Conservation (phyloP, 768 basidiomycete genomes). For the Collybiopsis luxurians region DNA sequence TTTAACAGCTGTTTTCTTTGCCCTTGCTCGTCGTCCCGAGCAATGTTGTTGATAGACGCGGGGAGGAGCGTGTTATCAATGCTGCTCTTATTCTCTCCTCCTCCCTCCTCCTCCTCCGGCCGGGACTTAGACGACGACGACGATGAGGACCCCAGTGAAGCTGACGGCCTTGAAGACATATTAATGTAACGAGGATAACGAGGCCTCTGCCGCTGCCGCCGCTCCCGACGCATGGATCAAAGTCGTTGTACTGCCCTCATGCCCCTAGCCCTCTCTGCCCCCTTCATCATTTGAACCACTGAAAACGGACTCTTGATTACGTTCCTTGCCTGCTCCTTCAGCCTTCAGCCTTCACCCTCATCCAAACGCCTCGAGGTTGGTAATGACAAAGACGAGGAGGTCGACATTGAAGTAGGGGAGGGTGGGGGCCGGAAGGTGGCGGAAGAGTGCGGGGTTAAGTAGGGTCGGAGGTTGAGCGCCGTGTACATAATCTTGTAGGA, state of each 20-base stretch:
- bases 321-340: constrained; percentile 48
- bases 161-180: too few relatives aligned
- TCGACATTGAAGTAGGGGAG: constrained; percentile 65
- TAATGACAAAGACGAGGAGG: constrained; percentile 56
- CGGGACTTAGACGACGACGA: too few relatives aligned
- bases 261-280: constrained; percentile 48
- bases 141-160: too few relatives aligned
- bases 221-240: too few relatives aligned
- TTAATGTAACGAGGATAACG: too few relatives aligned
- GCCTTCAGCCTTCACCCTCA: constrained; percentile 50
- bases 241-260: too few relatives aligned
- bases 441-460: constrained; percentile 31
- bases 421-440: constrained; percentile 62
- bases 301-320: constrained; percentile 52
- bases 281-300: constrained; percentile 44
- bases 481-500: constrained; percentile 59
- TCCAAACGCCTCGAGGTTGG: constrained; percentile 40
- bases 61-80: too few relatives aligned
- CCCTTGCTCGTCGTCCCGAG: constrained; percentile 10
- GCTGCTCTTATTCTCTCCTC: too few relatives aligned
- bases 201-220: too few relatives aligned
- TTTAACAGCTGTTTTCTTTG: constrained; percentile 14
- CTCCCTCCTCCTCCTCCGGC: too few relatives aligned
- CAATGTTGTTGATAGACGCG: constrained; percentile 8
- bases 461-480: constrained; percentile 63